Evolutionary conservation across 148 eudicot species (phyloP).

Genomic region (Fagopyrum homotropicum): DNA sequence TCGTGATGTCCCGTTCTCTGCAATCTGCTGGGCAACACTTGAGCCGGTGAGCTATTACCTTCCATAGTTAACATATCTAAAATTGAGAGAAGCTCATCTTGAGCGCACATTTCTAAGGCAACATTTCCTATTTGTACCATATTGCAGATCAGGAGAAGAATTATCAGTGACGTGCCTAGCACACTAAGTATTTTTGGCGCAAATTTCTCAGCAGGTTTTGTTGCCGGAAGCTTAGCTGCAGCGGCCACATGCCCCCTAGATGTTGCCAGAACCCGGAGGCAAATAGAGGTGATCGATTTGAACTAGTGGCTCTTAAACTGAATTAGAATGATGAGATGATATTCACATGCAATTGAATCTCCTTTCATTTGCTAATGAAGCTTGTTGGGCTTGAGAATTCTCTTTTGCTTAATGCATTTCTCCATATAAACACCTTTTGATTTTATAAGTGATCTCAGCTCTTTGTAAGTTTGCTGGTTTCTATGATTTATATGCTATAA

Average conservation of each 20-base stretch:
- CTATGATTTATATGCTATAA: not conserved
- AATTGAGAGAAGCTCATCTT: not conserved
- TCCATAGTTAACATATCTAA: not conserved
- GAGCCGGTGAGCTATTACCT: conserved; percentile 57
- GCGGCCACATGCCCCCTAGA: conserved; percentile 84
- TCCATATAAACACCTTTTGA: too few species aligned
- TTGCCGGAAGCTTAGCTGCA: conserved; percentile 85
- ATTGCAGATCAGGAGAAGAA: conserved; percentile 53
- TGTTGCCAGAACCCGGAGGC: conserved; percentile 89
- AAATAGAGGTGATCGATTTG: conserved; percentile 61
- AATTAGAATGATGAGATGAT: not conserved
- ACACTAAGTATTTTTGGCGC: conserved; percentile 49
- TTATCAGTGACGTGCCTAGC: conserved; percentile 42
- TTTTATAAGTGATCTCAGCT: not conserved
- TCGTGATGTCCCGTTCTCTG: conserved; percentile 93
- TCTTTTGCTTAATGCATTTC: not conserved
- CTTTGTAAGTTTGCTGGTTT: not conserved
- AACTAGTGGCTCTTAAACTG: not conserved
- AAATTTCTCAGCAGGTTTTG: conserved; percentile 81
- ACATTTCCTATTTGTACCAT: not conserved
- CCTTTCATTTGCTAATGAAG: not conserved
- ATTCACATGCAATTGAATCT: not conserved
- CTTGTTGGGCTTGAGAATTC: not conserved
- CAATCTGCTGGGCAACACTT: conserved; percentile 87
- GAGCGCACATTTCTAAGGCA: not conserved